Evolutionary conservation across 352 stramenopile genomes (phyloP), one percentile per base, ranked within the genome.

Genomic region (Pythium scleroteichum): DNA sequence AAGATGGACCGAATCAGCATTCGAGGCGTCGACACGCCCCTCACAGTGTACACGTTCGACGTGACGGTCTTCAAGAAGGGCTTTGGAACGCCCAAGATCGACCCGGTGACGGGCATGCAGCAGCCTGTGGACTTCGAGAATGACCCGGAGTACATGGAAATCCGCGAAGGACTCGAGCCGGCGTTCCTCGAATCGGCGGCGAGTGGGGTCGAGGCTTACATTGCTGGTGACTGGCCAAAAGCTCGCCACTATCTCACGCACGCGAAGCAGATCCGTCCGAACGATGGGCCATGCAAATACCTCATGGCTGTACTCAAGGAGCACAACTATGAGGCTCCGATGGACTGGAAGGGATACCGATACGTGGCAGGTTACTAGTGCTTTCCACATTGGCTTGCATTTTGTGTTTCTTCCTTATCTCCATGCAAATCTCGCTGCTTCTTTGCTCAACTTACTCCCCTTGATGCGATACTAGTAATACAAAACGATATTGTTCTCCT

Each of bases 291-390:
- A 3, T 96, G 79, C 67, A 90, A 94, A 64, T 78, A 88, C 40
- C 76, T 99, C 22, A 96, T 98, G 71, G 68, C 58, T 22, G 97
- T 90, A 55, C 96, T 99, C 55, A 83, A 96, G 64, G 73, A 83
- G 8, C 66, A 75, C 56, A 86, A 94, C 58, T 92, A 87, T 23
- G 75, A 88, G 46, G 84, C 94, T n/a, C 94, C 94, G n/a, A 39
- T 69, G 19, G 82, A 96, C 66, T 98, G 95, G 95, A 87, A 92
- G 47, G 92, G 88, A 59, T 97, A 97, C 58, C 87, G 88, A 54
- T 87, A 84, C 68, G 75, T 98, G n/a, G 71, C 71, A n/a, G 83
- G 83, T 2, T 93, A 93, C 45, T 93, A 71, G 66, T 38, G n/a
- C 46, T 22, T 45, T 35, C 17, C 17, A 60, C 40, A n/a, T 6